Conservation (phyloP, 23 red algal species). For the Gracilaria caudata region DNA sequence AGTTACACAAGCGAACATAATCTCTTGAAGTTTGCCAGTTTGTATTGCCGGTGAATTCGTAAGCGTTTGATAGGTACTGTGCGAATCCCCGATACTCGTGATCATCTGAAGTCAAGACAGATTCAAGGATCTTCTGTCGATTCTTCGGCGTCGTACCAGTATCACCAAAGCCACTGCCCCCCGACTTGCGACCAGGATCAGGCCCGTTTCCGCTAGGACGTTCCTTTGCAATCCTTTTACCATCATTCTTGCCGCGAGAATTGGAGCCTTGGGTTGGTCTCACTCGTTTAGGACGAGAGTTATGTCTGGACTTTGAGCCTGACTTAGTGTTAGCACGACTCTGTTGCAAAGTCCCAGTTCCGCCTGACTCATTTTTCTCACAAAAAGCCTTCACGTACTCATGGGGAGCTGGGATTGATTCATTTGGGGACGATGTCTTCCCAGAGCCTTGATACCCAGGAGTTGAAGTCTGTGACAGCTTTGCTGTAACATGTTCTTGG, state of each 20-base stretch:
- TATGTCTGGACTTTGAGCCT: not conserved
- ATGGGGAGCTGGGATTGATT: not conserved
- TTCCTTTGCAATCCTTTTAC: not conserved
- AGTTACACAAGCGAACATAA: constrained; percentile 89
- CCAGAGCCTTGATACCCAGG: not conserved
- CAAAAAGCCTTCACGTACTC: not conserved
- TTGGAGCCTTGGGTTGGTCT: not conserved
- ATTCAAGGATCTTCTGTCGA: constrained; percentile 60
- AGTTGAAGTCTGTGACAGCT: not conserved
- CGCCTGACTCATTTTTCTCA: no score
- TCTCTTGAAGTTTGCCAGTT: constrained; percentile 76
- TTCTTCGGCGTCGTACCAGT: constrained; percentile 42
- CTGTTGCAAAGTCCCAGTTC: not conserved
- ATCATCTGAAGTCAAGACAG: constrained; percentile 42
- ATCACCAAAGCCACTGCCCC: not conserved
- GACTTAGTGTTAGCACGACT: not conserved
- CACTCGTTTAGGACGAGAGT: constrained; percentile 2
- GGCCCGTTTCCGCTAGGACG: not conserved
- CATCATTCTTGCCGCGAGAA: not conserved
- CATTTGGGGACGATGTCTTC: not conserved
- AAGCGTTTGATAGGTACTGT: constrained; percentile 59
- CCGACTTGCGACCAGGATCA: not conserved
- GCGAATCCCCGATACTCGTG: constrained; percentile 59
- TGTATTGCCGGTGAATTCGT: constrained; percentile 89
- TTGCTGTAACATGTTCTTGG: not conserved